Conservation (phyloP, 140 eudicot species). For the Ambrosia hybrid region DNA sequence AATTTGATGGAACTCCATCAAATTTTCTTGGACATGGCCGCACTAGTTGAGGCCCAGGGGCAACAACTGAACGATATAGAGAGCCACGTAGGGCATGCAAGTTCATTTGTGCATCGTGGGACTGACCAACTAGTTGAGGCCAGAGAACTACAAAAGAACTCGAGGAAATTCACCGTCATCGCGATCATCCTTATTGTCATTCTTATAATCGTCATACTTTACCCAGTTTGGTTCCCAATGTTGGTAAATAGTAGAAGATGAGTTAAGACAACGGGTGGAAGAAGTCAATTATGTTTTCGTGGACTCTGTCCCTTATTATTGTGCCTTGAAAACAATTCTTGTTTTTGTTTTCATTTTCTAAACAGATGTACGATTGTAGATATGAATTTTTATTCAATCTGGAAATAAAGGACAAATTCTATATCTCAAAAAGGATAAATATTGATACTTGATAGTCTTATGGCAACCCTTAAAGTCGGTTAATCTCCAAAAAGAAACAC, state of each 20-base stretch:
- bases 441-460: neutral
- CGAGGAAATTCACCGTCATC: constrained; percentile 60
- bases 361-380: constrained; percentile 30
- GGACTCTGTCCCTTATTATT: constrained; percentile 22
- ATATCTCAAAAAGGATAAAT: neutral
- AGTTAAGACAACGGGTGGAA: constrained; percentile 12
- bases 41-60: constrained; percentile 90
- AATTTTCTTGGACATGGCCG: constrained; percentile 94
- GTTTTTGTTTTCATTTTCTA: constrained; percentile 22
- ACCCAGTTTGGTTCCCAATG: constrained; percentile 64
- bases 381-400: constrained; percentile 26
- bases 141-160: constrained; percentile 59
- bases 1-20: constrained; percentile 85
- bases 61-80: constrained; percentile 83
- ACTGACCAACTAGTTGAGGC: constrained; percentile 76
- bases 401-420: constrained; percentile 18
- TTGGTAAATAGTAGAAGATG: constrained; percentile 29
- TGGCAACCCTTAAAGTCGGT: no score
- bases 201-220: constrained; percentile 36
- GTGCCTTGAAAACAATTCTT: constrained; percentile 23
- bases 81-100: constrained; percentile 74
- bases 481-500: no score
- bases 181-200: constrained; percentile 54
- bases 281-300: constrained; percentile 22
- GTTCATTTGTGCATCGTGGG: constrained; percentile 85